phyloP scores from a whole-genome alignment of 176 grass and related monocot species.

The Oryza glumipatula region DNA sequence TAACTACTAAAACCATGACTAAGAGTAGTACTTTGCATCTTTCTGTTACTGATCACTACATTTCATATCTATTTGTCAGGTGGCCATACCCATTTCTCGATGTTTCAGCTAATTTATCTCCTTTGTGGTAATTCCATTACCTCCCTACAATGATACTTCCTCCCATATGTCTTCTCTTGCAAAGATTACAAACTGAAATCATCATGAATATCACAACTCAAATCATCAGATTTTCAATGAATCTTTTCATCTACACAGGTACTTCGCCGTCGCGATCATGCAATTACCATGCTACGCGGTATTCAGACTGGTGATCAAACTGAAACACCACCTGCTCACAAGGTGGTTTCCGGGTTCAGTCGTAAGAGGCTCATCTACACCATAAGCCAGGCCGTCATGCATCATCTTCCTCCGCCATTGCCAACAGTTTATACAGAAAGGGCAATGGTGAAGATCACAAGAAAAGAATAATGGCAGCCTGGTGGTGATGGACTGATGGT shows the following conservation, averaged over 20 bases:
- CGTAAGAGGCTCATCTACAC: constrained; percentile 24
- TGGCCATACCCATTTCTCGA: constrained; percentile 97
- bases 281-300: constrained; percentile 82
- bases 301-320: constrained; percentile 69
- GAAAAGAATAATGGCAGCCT: not conserved
- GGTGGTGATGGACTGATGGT: not conserved
- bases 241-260: constrained; percentile 43
- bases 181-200: not conserved
- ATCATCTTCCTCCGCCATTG: constrained; percentile 7
- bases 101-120: constrained; percentile 58
- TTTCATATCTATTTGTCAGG: constrained; percentile 40
- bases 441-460: not conserved
- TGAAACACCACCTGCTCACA: constrained; percentile 67
- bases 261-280: constrained; percentile 67
- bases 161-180: not conserved
- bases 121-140: constrained; percentile 65
- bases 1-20: not conserved
- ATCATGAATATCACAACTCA: not conserved
- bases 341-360: constrained; percentile 54
- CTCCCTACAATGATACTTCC: not conserved
- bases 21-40: not conserved
- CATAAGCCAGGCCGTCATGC: not conserved
- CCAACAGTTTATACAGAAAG: not conserved
- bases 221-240: not conserved
- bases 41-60: not conserved